Conservation (phyloP, 352 stramenopile species). For the Globisporangium nodosum region DNA sequence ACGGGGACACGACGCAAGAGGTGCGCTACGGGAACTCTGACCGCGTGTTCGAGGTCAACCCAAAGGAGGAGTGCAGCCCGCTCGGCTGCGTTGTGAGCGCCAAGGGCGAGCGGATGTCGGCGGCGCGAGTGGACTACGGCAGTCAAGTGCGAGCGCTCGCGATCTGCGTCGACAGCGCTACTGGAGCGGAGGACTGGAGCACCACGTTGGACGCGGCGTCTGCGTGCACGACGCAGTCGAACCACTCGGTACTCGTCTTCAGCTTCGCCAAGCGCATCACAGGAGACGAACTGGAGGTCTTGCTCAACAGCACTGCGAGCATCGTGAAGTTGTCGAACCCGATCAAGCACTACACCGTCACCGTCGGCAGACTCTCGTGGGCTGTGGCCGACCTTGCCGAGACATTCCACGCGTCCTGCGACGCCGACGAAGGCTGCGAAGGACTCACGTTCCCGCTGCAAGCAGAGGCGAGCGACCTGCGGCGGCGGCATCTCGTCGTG, state of each 20-base stretch:
- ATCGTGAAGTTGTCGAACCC: conserved; percentile 38
- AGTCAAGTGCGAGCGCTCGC: conserved; percentile 42
- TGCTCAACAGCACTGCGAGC: conserved; percentile 4
- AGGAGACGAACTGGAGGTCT: conserved; percentile 30
- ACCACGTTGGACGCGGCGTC: conserved; percentile 25
- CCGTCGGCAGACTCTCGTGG: conserved; percentile 39
- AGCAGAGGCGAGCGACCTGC: conserved; percentile 2
- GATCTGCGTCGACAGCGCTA: conserved; percentile 27
- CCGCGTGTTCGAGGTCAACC: conserved; percentile 44
- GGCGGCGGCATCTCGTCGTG: conserved; percentile 19
- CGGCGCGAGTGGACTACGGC: conserved; percentile 29
- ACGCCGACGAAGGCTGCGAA: conserved; percentile 20
- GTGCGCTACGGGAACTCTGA: conserved; percentile 11
- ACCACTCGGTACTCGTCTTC: conserved; percentile 37
- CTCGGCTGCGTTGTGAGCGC: conserved; percentile 39
- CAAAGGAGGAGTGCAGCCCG: conserved; percentile 51
- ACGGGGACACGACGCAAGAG: conserved; percentile 25
- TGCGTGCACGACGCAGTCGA: conserved; percentile 22
- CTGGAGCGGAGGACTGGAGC: conserved; percentile 25
- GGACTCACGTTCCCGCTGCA: conserved; percentile 21
- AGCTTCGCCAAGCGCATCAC: conserved; percentile 50
- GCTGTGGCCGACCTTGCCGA: conserved; percentile 23
- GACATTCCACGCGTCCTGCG: conserved; percentile 18
- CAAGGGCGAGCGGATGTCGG: conserved; percentile 20
- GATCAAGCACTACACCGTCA: conserved; percentile 39